Conservation (phyloP, 805 yeast genomes). For the Wickerhamomyces queroliae region DNA sequence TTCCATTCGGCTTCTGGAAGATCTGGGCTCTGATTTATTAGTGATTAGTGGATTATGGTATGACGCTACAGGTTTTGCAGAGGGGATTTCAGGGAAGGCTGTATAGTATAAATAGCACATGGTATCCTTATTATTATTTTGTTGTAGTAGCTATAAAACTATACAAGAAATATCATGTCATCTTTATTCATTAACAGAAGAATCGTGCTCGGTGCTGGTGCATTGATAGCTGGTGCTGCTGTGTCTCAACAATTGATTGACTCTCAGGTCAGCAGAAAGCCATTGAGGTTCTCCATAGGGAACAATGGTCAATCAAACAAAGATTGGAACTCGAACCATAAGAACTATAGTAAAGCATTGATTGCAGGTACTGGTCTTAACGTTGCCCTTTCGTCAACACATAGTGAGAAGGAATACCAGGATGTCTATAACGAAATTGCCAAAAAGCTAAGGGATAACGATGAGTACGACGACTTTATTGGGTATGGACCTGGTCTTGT, state of each 20-base stretch:
- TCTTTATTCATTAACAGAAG: neutral
- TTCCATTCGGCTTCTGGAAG: neutral
- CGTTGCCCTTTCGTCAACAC: neutral
- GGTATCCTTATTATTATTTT: no score
- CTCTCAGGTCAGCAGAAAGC: neutral
- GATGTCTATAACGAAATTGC: neutral
- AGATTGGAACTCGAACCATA: neutral
- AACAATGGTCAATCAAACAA: neutral
- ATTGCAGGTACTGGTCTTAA: neutral
- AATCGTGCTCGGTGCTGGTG: neutral
- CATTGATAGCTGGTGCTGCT: neutral
- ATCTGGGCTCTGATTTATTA: neutral
- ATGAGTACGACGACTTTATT: conserved; percentile 58
- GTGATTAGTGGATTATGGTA: no score
- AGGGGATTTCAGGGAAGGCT: no score
- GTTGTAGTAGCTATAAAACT: no score
- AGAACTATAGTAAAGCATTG: neutral
- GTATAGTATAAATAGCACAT: no score
- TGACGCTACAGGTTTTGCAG: no score
- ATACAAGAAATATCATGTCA: neutral
- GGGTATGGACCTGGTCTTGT: conserved; percentile 74
- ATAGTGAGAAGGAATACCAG: neutral
- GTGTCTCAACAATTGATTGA: neutral
- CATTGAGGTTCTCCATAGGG: neutral
- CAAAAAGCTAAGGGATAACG: conserved; percentile 30